Conservation (phyloP, 1,139 yeast species). For the Taphrina wiesneri region DNA sequence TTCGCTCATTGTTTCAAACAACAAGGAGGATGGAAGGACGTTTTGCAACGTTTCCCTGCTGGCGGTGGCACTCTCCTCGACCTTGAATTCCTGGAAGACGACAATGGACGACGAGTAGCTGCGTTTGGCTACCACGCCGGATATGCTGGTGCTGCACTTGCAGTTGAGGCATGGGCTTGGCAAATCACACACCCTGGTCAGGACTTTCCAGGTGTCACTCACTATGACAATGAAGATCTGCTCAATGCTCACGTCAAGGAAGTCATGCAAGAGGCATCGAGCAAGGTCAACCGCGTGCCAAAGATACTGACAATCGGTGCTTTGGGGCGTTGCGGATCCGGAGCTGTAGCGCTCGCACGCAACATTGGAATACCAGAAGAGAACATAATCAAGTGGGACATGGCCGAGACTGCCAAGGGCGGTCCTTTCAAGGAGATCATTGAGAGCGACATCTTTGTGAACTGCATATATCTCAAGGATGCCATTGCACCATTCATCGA, state of each 20-base stretch:
- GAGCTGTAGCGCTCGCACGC: conserved; percentile 80
- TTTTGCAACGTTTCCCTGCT: conserved; percentile 78
- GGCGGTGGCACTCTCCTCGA: conserved; percentile 92
- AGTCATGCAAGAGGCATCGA: conserved; percentile 61
- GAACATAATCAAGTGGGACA: conserved; percentile 89
- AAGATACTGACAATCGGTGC: conserved; percentile 80
- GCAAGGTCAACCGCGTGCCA: conserved; percentile 27
- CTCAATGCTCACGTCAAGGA: conserved; percentile 69
- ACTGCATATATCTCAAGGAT: conserved; percentile 89
- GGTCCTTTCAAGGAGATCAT: conserved; percentile 96
- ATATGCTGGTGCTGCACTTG: conserved; percentile 97
- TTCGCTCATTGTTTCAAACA: conserved; percentile 98
- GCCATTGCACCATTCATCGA: conserved; percentile 92
- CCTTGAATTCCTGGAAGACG: conserved; percentile 90
- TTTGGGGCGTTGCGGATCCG: conserved; percentile 98
- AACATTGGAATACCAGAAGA: conserved; percentile 86
- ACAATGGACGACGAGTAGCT: conserved; percentile 95
- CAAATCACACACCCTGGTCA: conserved; percentile 75
- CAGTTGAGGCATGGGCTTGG: conserved; percentile 91
- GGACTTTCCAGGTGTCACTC: conserved; percentile 65
- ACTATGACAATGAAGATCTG: conserved; percentile 76
- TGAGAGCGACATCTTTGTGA: conserved; percentile 81
- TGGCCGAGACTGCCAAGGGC: conserved; percentile 92
- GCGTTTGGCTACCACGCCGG: conserved; percentile 99
- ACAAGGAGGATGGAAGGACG: conserved; percentile 96